These are phyloP conservation scores for Cyberlindnera americana DNA, from an alignment of 805 yeast genomes.

Conservation along the genomic window DNA sequence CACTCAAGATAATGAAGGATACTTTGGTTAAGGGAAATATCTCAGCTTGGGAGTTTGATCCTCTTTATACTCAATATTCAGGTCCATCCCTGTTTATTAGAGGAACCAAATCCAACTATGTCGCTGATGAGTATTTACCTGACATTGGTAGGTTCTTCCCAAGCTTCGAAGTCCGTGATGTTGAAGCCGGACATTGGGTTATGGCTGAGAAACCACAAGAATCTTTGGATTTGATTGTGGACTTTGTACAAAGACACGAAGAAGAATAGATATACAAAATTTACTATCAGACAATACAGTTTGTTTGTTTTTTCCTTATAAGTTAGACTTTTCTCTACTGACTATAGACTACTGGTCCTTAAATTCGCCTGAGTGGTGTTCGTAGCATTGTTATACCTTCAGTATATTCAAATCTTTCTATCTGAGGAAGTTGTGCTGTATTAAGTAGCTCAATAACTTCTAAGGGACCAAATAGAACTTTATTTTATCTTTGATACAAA, in stretches of 20 bases:
- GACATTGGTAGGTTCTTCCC: constrained; percentile 79
- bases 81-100: constrained; percentile 78
- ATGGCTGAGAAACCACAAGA: constrained; percentile 82
- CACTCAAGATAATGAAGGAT: constrained; percentile 64
- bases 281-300: no score
- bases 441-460: no score
- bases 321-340: no score
- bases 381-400: no score
- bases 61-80: constrained; percentile 49
- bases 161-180: constrained; percentile 62
- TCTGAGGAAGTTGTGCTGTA: no score
- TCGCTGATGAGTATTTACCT: constrained; percentile 77
- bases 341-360: no score
- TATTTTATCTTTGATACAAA: no score
- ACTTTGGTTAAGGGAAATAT: constrained; percentile 62
- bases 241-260: constrained; percentile 52
- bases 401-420: no score
- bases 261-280: constrained; percentile 26
- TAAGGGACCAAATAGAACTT: no score
- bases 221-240: constrained; percentile 58
- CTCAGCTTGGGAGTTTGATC: constrained; percentile 73
- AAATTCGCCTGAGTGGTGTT: no score
- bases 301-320: no score
- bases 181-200: constrained; percentile 92
- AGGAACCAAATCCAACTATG: constrained; percentile 71